Evolutionary conservation across 2,329 filamentous ascomycete species (phyloP).

Genomic region (Aspergillus calidoustus): DNA sequence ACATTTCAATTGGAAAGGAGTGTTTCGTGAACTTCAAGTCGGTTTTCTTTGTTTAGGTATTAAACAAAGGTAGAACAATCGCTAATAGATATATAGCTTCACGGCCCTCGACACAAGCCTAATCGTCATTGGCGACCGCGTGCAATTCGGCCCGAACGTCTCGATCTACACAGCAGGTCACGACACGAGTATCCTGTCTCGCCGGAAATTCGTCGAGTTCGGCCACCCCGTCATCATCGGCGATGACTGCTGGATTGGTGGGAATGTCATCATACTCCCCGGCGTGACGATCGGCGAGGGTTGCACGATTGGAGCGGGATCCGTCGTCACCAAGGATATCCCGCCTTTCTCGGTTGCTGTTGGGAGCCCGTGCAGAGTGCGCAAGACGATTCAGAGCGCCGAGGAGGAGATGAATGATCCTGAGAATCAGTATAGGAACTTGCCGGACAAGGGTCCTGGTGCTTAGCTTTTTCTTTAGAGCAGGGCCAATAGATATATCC

Average conservation of each 20-base stretch:
- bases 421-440: conserved; percentile 7
- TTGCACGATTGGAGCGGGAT: conserved; percentile 46
- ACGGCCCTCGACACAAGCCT: conserved; percentile 58
- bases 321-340: conserved; percentile 42
- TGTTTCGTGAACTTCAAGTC: conserved; percentile 42
- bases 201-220: conserved; percentile 56
- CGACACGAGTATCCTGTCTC: conserved; percentile 44
- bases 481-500: background rate
- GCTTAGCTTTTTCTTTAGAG: background rate
- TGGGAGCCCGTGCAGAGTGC: conserved; percentile 9
- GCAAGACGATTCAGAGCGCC: conserved; percentile 12
- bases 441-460: background rate
- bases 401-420: conserved; percentile 13
- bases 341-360: conserved; percentile 14
- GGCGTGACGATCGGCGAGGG: conserved; percentile 50
- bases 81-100: conserved; percentile 50
- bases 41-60: background rate
- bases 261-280: conserved; percentile 49
- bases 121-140: conserved; percentile 58
- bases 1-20: conserved; percentile 35
- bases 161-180: conserved; percentile 59
- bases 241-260: conserved; percentile 56
- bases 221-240: conserved; percentile 54
- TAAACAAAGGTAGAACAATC: background rate
- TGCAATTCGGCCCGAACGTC: conserved; percentile 59